phyloP scores from a whole-genome alignment of 1,284 basidiomycete genomes.

The Ganoderma leucocontextum region DNA sequence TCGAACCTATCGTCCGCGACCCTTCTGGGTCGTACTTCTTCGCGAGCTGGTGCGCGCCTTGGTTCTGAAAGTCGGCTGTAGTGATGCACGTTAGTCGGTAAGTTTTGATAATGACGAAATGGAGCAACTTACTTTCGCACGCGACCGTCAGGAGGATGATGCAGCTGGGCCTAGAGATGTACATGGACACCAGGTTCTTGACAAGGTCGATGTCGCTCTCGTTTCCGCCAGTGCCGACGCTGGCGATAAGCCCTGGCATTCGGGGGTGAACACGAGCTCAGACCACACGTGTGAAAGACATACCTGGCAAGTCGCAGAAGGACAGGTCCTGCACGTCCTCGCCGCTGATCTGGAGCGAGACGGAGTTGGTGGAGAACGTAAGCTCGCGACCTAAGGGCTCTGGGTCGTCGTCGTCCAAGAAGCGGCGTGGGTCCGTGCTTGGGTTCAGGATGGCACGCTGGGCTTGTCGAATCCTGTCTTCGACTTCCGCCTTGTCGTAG shows the following conservation, averaged over 20 bases:
- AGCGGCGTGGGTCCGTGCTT: conserved; percentile 33
- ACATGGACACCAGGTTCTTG: conserved; percentile 57
- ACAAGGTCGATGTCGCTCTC: conserved; percentile 68
- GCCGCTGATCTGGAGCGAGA: conserved; percentile 74
- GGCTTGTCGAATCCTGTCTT: conserved; percentile 71
- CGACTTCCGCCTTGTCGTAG: conserved; percentile 59
- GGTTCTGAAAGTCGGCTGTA: conserved; percentile 80
- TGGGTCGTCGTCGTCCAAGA: conserved; percentile 46
- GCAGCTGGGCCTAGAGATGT: conserved; percentile 70
- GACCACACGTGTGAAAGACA: neutral
- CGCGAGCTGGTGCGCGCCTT: conserved; percentile 69
- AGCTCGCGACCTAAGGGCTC: conserved; percentile 45
- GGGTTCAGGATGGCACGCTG: conserved; percentile 80
- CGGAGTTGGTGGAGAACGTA: conserved; percentile 69
- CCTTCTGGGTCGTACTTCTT: conserved; percentile 65
- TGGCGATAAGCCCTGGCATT: conserved; percentile 69
- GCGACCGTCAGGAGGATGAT: conserved; percentile 76
- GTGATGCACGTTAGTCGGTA: neutral
- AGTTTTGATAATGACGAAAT: conserved; percentile 4
- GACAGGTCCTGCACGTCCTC: conserved; percentile 75
- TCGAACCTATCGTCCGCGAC: conserved; percentile 72
- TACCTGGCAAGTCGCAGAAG: conserved; percentile 77
- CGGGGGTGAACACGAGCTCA: neutral
- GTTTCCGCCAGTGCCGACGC: conserved; percentile 58
- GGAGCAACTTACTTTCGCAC: conserved; percentile 65